Base-by-base conservation (phyloP, 177 flowering plant species). In the Viscum album region DNA sequence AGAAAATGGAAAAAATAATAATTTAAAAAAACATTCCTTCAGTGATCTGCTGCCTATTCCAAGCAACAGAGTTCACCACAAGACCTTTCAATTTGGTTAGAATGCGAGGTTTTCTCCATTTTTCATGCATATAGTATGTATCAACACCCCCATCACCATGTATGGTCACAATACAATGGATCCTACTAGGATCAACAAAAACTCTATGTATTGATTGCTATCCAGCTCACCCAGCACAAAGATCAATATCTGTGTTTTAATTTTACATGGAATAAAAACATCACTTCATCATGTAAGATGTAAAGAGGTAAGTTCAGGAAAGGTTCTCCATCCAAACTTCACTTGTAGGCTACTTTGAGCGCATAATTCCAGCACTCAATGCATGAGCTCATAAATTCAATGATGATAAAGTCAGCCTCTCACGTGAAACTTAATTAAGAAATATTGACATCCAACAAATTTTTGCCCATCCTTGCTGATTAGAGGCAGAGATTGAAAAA, bases 151-250 rank as follows among this genome's bases (percentile, higher is more conserved):
- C 88, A 77, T 47, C 76, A 63, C 89, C 87, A 73, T 88, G 80
- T 16, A 92, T 83, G 34, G 88, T 86, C 37, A 92, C 92, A 72
- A 94, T 86, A 75, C 97, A 95, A 56, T 95, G 99, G 74, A 94
- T 87, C 47, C 99, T 97, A 16, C 97, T 97, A 63, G 97, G 97
- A 78, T 95, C 99, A 76, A 95, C 97, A 76, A 92, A 95, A 70
- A 92, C 96, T 70, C 84, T 84, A 72, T 92, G 97, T 71, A 95
- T 79, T 1, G 97, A 82, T 75, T 89, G 93, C 34, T 95, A 97
- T 67, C 99, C 97, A 73, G 85, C 72, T 78, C 91, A 82, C 67
- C 96, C 95, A 45, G 64, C 80, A 66, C 97, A 88, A 34, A 95
- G 89, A 77, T 95, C 99, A 72, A 88, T 82, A 73, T 90, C 97